These are phyloP conservation scores for Hylodesmum podocarpum DNA, from an alignment of 306 rosid species.

Conservation along the genomic window DNA sequence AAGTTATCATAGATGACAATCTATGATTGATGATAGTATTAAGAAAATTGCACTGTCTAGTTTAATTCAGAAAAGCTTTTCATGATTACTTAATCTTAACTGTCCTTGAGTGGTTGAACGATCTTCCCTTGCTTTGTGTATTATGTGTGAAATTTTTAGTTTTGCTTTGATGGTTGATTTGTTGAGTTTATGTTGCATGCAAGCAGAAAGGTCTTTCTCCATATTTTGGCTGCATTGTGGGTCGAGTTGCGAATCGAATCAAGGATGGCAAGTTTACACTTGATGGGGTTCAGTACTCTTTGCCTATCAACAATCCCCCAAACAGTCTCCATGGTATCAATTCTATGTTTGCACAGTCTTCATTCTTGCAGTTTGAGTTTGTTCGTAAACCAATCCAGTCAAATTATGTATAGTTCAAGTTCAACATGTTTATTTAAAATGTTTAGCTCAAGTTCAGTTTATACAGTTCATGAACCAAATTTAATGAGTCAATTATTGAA, in stretches of 20 bases:
- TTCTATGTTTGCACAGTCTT: conserved; percentile 6
- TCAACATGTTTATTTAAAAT: too few relatives aligned
- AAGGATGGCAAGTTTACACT: conserved; percentile 88
- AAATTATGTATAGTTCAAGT: too few relatives aligned
- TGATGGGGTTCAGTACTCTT: conserved; percentile 59
- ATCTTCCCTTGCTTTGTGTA: neutral
- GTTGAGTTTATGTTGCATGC: conserved; percentile 1
- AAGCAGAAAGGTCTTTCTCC: conserved; percentile 77
- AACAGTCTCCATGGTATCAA: conserved; percentile 92
- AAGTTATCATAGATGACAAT: neutral
- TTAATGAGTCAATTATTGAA: too few relatives aligned
- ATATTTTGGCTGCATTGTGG: conserved; percentile 93
- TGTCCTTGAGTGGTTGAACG: neutral
- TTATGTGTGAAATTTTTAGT: neutral
- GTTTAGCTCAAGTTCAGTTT: too few relatives aligned
- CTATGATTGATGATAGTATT: neutral
- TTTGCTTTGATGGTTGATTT: conserved; percentile 9
- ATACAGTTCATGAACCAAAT: too few relatives aligned
- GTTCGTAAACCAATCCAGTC: too few relatives aligned
- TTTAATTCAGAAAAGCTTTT: neutral
- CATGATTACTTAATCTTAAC: neutral
- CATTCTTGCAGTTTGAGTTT: too few relatives aligned
- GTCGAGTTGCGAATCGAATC: conserved; percentile 90
- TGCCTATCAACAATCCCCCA: conserved; percentile 86
- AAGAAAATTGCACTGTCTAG: neutral